Percentiles rank a stretch among this genome's conserved stretches.
Conservation (phyloP, 2,329 filamentous ascomycete species). For the Bimuria novae-zelandiae region DNA sequence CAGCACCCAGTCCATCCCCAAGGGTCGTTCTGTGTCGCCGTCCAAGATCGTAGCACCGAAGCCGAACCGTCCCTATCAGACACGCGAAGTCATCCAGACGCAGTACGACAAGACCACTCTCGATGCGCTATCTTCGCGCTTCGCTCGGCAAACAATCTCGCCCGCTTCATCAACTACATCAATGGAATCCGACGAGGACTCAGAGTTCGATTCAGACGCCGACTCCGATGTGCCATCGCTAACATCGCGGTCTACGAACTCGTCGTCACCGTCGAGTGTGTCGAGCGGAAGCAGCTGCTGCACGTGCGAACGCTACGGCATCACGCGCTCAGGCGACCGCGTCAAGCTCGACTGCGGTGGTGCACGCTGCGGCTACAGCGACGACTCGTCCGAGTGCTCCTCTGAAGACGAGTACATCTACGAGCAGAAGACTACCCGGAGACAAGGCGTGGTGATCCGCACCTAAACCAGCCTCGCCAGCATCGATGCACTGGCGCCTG, state of each 20-base stretch:
- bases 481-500: neutral
- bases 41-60: slow-evolving; percentile 91
- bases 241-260: slow-evolving; percentile 70
- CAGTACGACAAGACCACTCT: slow-evolving; percentile 77
- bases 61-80: slow-evolving; percentile 85
- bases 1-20: slow-evolving; percentile 70
- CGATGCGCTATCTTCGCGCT: slow-evolving; percentile 78
- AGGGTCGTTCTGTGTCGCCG: slow-evolving; percentile 84
- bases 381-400: slow-evolving; percentile 71
- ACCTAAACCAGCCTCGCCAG: slow-evolving; percentile 25
- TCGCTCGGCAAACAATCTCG: slow-evolving; percentile 74
- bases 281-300: slow-evolving; percentile 64
- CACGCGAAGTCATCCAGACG: slow-evolving; percentile 81
- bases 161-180: slow-evolving; percentile 68
- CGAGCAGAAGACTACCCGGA: slow-evolving; percentile 54
- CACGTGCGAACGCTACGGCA: slow-evolving; percentile 95
- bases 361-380: slow-evolving; percentile 79
- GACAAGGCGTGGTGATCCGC: slow-evolving; percentile 53
- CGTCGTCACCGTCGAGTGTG: slow-evolving; percentile 70
- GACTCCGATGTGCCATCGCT: slow-evolving; percentile 71
- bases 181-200: slow-evolving; percentile 52
- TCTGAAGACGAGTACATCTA: slow-evolving; percentile 66
- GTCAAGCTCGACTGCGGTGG: slow-evolving; percentile 97
- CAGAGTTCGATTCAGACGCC: slow-evolving; percentile 68
- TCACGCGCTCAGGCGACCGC: slow-evolving; percentile 88